Percentiles rank a stretch among this genome's conserved stretches.
These are phyloP conservation scores for Mesostigma viride DNA, from an alignment of 139 green algal species.

Conservation along the genomic window DNA sequence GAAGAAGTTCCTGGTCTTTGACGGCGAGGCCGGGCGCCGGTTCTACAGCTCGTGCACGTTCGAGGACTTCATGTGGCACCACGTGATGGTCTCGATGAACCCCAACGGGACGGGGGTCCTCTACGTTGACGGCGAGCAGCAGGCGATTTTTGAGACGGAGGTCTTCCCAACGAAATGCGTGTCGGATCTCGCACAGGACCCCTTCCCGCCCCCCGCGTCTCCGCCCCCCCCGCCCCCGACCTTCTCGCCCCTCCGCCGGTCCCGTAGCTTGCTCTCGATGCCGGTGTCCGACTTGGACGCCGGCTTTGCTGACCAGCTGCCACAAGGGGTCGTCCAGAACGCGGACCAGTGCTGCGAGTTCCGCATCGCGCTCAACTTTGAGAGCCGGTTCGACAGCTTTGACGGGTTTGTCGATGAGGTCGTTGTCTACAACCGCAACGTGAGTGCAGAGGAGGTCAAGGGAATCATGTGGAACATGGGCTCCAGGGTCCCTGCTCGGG, in stretches of 20 bases:
- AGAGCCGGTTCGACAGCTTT: not conserved
- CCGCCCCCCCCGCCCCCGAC: too few relatives aligned
- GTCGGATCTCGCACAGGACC: too few relatives aligned
- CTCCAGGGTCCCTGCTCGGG: not conserved
- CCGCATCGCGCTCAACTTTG: not conserved
- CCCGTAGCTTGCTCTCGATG: too few relatives aligned
- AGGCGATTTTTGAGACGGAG: not conserved
- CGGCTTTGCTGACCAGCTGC: too few relatives aligned
- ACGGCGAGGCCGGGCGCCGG: not conserved
- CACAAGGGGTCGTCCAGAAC: too few relatives aligned
- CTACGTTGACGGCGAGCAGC: conserved; percentile 22
- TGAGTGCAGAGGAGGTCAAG: not conserved
- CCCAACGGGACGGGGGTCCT: conserved; percentile 12
- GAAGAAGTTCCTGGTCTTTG: conserved; percentile 10
- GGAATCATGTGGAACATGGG: not conserved
- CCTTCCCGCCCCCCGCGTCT: too few relatives aligned
- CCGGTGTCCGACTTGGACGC: too few relatives aligned
- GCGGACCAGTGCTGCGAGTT: not conserved
- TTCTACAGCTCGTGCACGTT: conserved; percentile 8
- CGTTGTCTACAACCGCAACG: not conserved
- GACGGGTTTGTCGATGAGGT: conserved; percentile 16
- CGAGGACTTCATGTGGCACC: conserved; percentile 30
- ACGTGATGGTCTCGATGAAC: conserved; percentile 14
- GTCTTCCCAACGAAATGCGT: not conserved
- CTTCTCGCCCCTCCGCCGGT: too few relatives aligned